Base-by-base conservation (phyloP, 2,329 filamentous ascomycete species). In the Elsinoe perseae region DNA sequence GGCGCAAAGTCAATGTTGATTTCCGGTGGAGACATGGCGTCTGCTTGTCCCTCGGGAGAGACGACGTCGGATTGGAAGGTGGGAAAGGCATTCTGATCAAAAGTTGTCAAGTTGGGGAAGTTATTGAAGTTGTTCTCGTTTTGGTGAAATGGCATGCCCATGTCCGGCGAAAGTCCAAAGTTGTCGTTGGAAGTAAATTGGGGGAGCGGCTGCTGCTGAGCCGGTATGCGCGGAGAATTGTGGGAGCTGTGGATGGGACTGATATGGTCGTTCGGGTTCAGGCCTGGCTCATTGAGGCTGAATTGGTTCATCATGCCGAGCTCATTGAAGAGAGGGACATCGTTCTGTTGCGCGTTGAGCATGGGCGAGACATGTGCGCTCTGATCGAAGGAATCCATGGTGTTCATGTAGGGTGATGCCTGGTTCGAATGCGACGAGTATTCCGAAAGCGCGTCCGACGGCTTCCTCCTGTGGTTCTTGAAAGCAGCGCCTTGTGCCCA, bases 1-100 rank as follows among this genome's bases (percentile, higher is more conserved):
- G 91, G 91, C 14, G 90, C 91, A 69, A 89, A 90, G 68, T 95
- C 88, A 64, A 96, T 93, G 67, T 93, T 95, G 71, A 96, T 96
- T 53, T 91, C 88, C 0, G 91, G 91, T n/a, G 91, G 88, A 2
- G 86, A 86, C 85, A 95, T 93, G 62, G 87, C 80, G 50, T 84
- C 81, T 44, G 80, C 82, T 66, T 80, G 83, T 4, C 82, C 81
- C 23, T 61, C 61, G 6, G 60, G 59, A 25, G 56, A 77, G 72
- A 61, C 71, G 56, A 77, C 28, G 43, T 56, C 53, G 32, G 25
- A 20, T 21, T 52, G 28, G 27, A 56, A 44, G 1, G 38, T 30
- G n/a, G 38, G 53, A 44, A 56, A 56, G 20, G 53, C 28, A n/a
- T 55, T 55, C 16, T 14, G 38, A 21, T 55, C 38, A 21, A 82